Percentiles rank a stretch among this genome's conserved stretches.
These are phyloP conservation scores for Phytophthora tubulina DNA, from an alignment of 352 stramenopile species.

Conservation along the genomic window DNA sequence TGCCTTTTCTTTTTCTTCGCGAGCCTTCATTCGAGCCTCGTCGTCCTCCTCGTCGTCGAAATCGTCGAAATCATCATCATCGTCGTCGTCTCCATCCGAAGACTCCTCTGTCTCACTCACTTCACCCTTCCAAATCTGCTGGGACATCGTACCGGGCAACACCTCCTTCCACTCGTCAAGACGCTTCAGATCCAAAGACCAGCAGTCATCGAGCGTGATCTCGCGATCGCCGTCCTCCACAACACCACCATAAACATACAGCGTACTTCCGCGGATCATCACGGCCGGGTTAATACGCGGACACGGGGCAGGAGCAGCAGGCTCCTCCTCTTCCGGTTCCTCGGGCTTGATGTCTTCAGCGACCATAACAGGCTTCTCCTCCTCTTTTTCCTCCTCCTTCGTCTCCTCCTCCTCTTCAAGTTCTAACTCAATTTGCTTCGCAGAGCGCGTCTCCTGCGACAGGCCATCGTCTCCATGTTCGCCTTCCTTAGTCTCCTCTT, in stretches of 20 bases:
- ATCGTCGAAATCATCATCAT: conserved; percentile 68
- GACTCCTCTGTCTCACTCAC: conserved; percentile 90
- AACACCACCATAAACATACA: conserved; percentile 95
- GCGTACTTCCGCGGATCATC: conserved; percentile 88
- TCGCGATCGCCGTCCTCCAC: conserved; percentile 95
- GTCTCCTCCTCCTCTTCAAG: conserved; percentile 45
- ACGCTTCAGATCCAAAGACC: conserved; percentile 94
- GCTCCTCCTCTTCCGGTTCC: conserved; percentile 41
- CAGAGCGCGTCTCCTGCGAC: neutral
- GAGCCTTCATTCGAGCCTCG: conserved; percentile 13
- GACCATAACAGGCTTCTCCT: conserved; percentile 43
- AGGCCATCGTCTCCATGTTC: conserved; percentile 37
- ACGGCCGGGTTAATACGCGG: conserved; percentile 90
- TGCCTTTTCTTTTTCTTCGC: conserved; percentile 41
- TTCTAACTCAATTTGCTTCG: conserved; percentile 25
- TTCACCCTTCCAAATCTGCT: conserved; percentile 93
- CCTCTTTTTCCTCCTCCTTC: conserved; percentile 54
- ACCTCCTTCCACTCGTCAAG: conserved; percentile 94
- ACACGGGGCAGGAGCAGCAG: conserved; percentile 56
- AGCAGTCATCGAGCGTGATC: conserved; percentile 97
- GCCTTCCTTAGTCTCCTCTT: conserved; percentile 69
- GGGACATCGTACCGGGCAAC: conserved; percentile 92
- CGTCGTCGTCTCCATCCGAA: conserved; percentile 82
- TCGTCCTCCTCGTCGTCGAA: conserved; percentile 51
- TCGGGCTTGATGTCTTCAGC: conserved; percentile 18